phyloP scores from a whole-genome alignment of 176 grass and related monocot species.

The Cocos nucifera region DNA sequence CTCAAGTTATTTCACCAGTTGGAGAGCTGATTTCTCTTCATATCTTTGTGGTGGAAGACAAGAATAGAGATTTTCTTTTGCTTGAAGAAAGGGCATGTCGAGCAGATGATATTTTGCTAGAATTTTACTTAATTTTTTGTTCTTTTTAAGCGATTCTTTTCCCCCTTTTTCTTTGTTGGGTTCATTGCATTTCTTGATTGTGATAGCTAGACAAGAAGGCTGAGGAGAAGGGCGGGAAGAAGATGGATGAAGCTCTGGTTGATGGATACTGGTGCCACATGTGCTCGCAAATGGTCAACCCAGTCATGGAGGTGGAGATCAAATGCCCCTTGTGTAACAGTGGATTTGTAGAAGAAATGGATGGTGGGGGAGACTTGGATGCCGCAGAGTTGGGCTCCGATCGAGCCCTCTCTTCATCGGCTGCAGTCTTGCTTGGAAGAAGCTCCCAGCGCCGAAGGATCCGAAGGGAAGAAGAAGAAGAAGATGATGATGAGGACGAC shows the following conservation, averaged over 20 bases:
- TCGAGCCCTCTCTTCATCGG: slow-evolving; percentile 26
- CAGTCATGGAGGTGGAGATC: slow-evolving; percentile 43
- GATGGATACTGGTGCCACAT: slow-evolving; percentile 64
- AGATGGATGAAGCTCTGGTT: slow-evolving; percentile 24
- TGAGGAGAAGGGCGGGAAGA: not conserved
- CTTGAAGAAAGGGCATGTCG: no score
- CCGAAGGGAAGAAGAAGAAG: slow-evolving; percentile 11
- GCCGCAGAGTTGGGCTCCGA: slow-evolving; percentile 13
- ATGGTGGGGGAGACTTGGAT: slow-evolving; percentile 9
- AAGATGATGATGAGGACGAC: not conserved
- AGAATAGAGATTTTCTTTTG: no score
- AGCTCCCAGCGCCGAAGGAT: slow-evolving; percentile 13
- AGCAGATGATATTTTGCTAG: no score
- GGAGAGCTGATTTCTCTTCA: no score
- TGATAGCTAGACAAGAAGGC: not conserved
- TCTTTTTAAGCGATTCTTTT: not conserved
- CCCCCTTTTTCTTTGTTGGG: not conserved
- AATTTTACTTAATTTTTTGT: no score
- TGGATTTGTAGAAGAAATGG: slow-evolving; percentile 82
- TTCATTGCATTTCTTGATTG: not conserved
- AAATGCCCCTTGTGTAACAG: slow-evolving; percentile 74
- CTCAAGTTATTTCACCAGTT: no score
- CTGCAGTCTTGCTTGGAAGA: slow-evolving; percentile 55
- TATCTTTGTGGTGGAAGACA: no score
- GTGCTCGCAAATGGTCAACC: slow-evolving; percentile 55